These are phyloP conservation scores for Colletotrichum cuscutae DNA, from an alignment of 2,329 filamentous ascomycete genomes.

Conservation along the genomic window DNA sequence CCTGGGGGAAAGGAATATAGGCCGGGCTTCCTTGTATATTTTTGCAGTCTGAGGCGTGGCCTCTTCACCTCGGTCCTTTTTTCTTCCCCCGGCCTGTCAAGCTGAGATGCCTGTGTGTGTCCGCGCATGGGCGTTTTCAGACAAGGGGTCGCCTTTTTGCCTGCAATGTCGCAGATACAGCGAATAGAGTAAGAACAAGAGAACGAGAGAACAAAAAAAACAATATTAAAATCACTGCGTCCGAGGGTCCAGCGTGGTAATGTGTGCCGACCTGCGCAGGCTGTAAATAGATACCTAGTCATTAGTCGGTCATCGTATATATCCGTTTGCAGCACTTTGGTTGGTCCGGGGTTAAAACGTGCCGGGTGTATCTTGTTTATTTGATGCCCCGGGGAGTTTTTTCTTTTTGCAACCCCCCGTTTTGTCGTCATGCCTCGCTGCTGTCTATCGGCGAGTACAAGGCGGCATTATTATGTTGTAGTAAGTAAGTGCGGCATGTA, in stretches of 20 bases:
- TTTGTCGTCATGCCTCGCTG: background rate
- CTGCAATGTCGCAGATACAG: slow-evolving; percentile 25
- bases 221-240: slow-evolving; percentile 28
- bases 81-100: slow-evolving; percentile 25
- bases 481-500: background rate
- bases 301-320: slow-evolving; percentile 25
- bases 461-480: background rate
- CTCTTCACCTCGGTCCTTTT: background rate
- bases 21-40: slow-evolving; percentile 30
- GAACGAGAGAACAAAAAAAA: slow-evolving; percentile 7
- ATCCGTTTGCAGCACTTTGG: slow-evolving; percentile 19
- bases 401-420: background rate
- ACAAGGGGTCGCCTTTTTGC: slow-evolving; percentile 21
- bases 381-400: background rate
- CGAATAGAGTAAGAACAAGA: slow-evolving; percentile 29
- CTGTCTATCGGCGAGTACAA: background rate
- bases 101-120: slow-evolving; percentile 13
- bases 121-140: background rate
- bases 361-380: background rate
- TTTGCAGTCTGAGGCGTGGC: slow-evolving; percentile 17
- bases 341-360: background rate
- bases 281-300: slow-evolving; percentile 30
- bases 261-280: slow-evolving; percentile 29
- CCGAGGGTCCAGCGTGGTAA: slow-evolving; percentile 15
- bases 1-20: slow-evolving; percentile 12